Percentiles rank a stretch among this genome's conserved stretches.
Conservation (phyloP, 257 asterid species). For the Pogostemon cablin region DNA sequence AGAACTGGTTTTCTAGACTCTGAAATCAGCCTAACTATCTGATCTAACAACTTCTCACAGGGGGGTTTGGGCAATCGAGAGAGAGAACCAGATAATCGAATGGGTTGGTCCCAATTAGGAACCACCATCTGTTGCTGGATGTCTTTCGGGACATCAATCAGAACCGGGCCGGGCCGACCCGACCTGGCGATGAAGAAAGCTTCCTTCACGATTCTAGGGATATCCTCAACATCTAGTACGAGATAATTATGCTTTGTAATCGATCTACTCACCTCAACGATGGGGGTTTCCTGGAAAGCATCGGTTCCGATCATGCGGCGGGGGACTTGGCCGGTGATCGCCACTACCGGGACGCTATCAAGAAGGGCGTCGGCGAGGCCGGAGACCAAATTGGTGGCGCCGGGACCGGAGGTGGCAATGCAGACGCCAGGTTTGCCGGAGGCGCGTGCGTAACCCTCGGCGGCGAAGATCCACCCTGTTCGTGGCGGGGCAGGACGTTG, state of each 20-base stretch:
- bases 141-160: slow-evolving; percentile 84
- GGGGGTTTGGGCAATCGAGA: slow-evolving; percentile 72
- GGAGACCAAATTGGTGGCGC: slow-evolving; percentile 80
- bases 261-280: slow-evolving; percentile 78
- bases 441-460: slow-evolving; percentile 90
- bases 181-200: slow-evolving; percentile 62
- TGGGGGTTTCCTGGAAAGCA: slow-evolving; percentile 86
- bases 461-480: slow-evolving; percentile 83
- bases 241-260: slow-evolving; percentile 85
- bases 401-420: slow-evolving; percentile 93
- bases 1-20: slow-evolving; percentile 73
- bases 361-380: slow-evolving; percentile 76
- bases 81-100: slow-evolving; percentile 59
- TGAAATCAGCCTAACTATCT: slow-evolving; percentile 57
- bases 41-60: slow-evolving; percentile 44
- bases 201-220: slow-evolving; percentile 69
- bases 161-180: slow-evolving; percentile 82
- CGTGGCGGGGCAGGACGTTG: slow-evolving; percentile 83
- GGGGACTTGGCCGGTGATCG: slow-evolving; percentile 90
- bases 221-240: slow-evolving; percentile 68
- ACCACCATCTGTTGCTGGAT: slow-evolving; percentile 81
- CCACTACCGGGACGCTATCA: slow-evolving; percentile 78
- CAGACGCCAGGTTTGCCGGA: slow-evolving; percentile 77
- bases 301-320: slow-evolving; percentile 83
- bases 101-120: slow-evolving; percentile 68